phyloP scores from a whole-genome alignment of 305 asterid genomes.

The Caryopteris hybrid region DNA sequence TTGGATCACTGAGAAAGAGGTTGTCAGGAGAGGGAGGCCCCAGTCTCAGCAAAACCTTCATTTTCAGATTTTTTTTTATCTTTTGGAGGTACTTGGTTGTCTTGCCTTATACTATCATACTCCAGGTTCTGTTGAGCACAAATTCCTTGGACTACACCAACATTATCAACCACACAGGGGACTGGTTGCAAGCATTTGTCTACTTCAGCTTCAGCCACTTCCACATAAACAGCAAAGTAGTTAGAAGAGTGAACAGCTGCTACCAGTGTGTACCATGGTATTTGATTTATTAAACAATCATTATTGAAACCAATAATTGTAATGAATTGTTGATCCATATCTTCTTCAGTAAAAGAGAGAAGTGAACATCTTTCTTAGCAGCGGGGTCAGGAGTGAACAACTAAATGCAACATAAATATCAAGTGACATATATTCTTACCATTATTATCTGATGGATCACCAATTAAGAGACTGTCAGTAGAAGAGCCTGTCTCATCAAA shows the following conservation, averaged over 20 bases:
- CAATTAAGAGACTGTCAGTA: constrained; percentile 2
- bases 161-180: neutral
- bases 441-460: constrained; percentile 13
- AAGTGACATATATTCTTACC: constrained; percentile 19
- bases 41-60: neutral
- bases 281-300: too few relatives aligned
- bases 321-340: too few relatives aligned
- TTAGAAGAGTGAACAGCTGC: neutral
- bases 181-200: neutral
- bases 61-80: constrained; percentile 7
- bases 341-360: too few relatives aligned
- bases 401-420: too few relatives aligned
- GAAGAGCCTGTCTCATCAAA: constrained; percentile 15
- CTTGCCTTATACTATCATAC: neutral
- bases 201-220: constrained; percentile 20
- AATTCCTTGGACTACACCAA: neutral
- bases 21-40: too few relatives aligned
- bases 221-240: constrained; percentile 16
- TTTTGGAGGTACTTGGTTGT: neutral
- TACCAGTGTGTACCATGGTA: too few relatives aligned
- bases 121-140: constrained; percentile 15
- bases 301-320: too few relatives aligned
- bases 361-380: too few relatives aligned
- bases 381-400: too few relatives aligned
- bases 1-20: too few relatives aligned